Percentiles rank a stretch among this genome's conserved stretches.
These are phyloP conservation scores for Heterobasidion annosum DNA, from an alignment of 1,284 basidiomycete genomes.

Conservation along the genomic window DNA sequence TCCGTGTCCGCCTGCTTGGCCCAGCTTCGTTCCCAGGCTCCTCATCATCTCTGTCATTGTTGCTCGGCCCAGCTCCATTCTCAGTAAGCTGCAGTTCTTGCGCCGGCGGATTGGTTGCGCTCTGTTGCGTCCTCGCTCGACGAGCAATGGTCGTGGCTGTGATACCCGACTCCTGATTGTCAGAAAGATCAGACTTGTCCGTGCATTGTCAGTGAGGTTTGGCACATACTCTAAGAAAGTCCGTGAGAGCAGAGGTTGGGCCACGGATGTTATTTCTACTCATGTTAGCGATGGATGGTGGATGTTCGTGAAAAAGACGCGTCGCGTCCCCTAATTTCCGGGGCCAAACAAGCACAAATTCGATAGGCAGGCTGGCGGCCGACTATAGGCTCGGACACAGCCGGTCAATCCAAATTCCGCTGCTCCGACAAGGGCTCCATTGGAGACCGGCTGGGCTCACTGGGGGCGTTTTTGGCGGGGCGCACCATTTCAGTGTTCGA, in stretches of 20 bases:
- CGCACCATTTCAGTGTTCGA: too few relatives aligned
- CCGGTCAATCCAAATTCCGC: too few relatives aligned
- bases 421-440: too few relatives aligned
- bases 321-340: not conserved
- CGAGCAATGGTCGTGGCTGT: constrained; percentile 59
- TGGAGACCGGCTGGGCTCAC: too few relatives aligned
- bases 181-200: not conserved
- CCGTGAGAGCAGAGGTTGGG: constrained; percentile 86
- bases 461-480: too few relatives aligned
- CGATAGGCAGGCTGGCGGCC: too few relatives aligned
- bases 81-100: too few relatives aligned
- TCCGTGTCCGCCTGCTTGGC: constrained; percentile 1
- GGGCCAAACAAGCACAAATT: not conserved
- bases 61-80: constrained; percentile 35
- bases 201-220: not conserved
- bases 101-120: constrained; percentile 22
- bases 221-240: constrained; percentile 72
- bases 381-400: too few relatives aligned
- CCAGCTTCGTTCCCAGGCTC: constrained; percentile 21
- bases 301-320: not conserved
- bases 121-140: constrained; percentile 35
- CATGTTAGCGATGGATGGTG: constrained; percentile 13
- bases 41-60: constrained; percentile 18
- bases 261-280: constrained; percentile 69
- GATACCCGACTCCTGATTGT: constrained; percentile 67